These are phyloP conservation scores for Artemisia argyi DNA, from an alignment of 129 eudicot genomes.

Conservation along the genomic window DNA sequence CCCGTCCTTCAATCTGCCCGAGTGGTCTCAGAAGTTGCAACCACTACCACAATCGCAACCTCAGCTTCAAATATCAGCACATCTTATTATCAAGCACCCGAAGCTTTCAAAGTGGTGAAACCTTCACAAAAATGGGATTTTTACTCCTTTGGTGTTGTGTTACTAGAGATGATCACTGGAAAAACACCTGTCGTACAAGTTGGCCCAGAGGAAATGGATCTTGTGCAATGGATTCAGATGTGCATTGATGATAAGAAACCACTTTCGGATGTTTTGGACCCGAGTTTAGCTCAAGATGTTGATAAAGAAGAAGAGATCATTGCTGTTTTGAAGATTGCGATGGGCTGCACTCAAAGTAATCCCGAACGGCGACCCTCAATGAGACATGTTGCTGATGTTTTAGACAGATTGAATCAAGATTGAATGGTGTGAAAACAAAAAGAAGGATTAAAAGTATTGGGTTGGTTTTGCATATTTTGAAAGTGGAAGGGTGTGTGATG, in stretches of 20 bases:
- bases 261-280: constrained; percentile 77
- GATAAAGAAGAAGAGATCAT: constrained; percentile 94
- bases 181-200: constrained; percentile 66
- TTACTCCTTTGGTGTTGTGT: constrained; percentile 79
- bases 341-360: constrained; percentile 77
- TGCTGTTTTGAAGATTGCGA: constrained; percentile 79
- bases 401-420: constrained; percentile 61
- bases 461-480: constrained; percentile 22
- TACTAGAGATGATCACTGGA: constrained; percentile 84
- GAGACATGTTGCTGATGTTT: constrained; percentile 74
- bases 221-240: constrained; percentile 78
- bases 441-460: constrained; percentile 25
- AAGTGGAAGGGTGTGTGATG: constrained; percentile 35
- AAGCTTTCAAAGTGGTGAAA: constrained; percentile 80
- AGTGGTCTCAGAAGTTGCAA: constrained; percentile 50
- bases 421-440: background rate
- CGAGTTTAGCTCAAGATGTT: constrained; percentile 54
- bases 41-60: constrained; percentile 30
- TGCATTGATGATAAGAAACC: constrained; percentile 98
- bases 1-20: constrained; percentile 68
- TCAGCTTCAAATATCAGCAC: constrained; percentile 20
- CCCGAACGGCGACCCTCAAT: constrained; percentile 89
- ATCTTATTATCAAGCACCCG: constrained; percentile 87
- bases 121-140: constrained; percentile 99
- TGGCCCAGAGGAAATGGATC: constrained; percentile 74